Conservation (phyloP, 768 basidiomycete species). For the Tricholoma furcatifolium region DNA sequence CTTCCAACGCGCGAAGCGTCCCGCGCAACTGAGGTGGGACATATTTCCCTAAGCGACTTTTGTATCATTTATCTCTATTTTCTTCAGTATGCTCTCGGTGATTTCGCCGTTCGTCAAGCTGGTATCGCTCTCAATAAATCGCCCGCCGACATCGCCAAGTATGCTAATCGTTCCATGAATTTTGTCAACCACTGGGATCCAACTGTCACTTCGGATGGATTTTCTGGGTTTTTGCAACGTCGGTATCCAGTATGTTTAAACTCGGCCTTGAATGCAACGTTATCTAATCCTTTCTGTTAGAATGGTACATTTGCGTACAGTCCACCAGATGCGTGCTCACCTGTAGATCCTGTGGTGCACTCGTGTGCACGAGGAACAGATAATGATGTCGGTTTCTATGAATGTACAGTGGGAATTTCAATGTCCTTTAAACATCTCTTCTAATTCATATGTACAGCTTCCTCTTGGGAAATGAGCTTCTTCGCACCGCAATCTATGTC, state of each 20-base stretch:
- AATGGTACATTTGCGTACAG: conserved; percentile 52
- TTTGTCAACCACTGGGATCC: conserved; percentile 52
- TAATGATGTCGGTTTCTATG: conserved; percentile 52
- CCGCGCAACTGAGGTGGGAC: conserved; percentile 41
- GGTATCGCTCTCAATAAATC: conserved; percentile 39
- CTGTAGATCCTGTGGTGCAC: conserved; percentile 43
- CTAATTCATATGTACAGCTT: conserved; percentile 28
- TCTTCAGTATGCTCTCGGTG: conserved; percentile 44
- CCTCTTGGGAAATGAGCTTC: conserved; percentile 55
- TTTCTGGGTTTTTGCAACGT: conserved; percentile 45
- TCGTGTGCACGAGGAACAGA: conserved; percentile 50
- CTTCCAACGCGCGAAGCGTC: conserved; percentile 51
- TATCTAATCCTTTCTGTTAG: conserved; percentile 21
- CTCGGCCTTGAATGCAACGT: background rate
- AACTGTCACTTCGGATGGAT: conserved; percentile 43
- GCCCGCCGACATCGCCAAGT: conserved; percentile 35
- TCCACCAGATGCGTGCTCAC: conserved; percentile 48
- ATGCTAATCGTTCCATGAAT: conserved; percentile 51
- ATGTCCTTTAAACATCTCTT: background rate
- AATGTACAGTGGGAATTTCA: conserved; percentile 35
- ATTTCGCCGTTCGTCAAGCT: conserved; percentile 55
- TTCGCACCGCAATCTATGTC: conserved; percentile 52
- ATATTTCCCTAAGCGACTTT: background rate
- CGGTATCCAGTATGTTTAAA: conserved; percentile 34
- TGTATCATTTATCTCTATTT: background rate